phyloP scores from a whole-genome alignment of 352 stramenopile genomes.

The Globisporangium iwayamae region DNA sequence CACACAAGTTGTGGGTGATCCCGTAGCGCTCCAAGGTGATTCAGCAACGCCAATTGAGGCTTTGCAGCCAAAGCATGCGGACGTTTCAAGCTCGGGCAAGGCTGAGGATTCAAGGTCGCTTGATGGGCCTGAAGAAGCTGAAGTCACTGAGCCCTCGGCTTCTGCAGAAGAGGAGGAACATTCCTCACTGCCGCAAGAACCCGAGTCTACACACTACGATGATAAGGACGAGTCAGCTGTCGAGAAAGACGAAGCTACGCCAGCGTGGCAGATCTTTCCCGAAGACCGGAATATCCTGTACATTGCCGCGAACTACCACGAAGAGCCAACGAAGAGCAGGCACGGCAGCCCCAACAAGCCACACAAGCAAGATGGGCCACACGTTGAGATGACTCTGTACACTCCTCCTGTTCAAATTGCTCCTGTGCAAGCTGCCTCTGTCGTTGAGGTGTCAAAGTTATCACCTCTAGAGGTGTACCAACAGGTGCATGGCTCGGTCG shows the following conservation, averaged over 20 bases:
- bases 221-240: not conserved
- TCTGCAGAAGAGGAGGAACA: not conserved
- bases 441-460: not conserved
- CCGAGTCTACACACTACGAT: not conserved
- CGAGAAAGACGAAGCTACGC: not conserved
- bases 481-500: conserved; percentile 14
- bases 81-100: not conserved
- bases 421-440: not conserved
- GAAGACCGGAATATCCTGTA: conserved; percentile 11
- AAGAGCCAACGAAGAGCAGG: not conserved
- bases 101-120: too few relatives aligned
- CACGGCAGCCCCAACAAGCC: not conserved
- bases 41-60: not conserved
- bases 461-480: conserved; percentile 17
- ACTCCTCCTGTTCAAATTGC: not conserved
- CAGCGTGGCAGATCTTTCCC: conserved; percentile 15
- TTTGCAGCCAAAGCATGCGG: not conserved
- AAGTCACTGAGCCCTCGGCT: not conserved
- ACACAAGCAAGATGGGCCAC: not conserved
- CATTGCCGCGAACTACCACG: conserved; percentile 9
- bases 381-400: not conserved
- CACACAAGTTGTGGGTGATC: not conserved
- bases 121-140: not conserved
- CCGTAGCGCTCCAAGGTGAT: not conserved
- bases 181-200: not conserved